Evolutionary conservation across 2,329 filamentous ascomycete genomes (phyloP), one percentile per base, ranked within the genome.

Genomic region (Colletotrichum simmondsii): DNA sequence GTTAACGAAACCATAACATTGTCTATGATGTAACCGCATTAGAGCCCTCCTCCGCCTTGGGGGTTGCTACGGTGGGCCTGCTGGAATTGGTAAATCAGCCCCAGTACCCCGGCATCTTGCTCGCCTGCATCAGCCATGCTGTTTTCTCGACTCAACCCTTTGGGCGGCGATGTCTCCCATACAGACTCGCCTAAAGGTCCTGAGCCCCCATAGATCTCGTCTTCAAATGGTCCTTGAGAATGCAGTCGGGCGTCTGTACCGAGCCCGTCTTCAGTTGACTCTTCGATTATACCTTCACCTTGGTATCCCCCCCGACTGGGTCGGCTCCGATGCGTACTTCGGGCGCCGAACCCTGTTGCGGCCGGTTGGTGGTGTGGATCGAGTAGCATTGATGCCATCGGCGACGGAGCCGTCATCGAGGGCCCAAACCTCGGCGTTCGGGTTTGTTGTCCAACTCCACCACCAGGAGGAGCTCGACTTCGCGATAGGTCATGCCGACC

Each of bases 361-460:
- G 87, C 85, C 6, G 93, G 93, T 73, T 95, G 93, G 74, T 95
- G 92, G 78, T 94, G 93, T 2, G 93, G 91, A 81, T 95, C 93
- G 2, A 95, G 85, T 2, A 95, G 85, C 75, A 94, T 89, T 1
- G 93, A 95, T 22, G 91, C 90, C 88, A 94, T 92, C 5, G 92
- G 92, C 11, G 91, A 93, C 5, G 88, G 84, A 62, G 86, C 83
- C n/a, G 86, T 82, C 65, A 88, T 81, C 3, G 80, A 80, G 68
- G 86, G 78, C 61, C 86, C 85, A 63, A 86, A 85, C 26, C 85
- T 84, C 5, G 86, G 83, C 4, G 85, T 85, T 58, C 83, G 82
- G 10, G 78, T 78, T 22, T 80, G 37, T 58, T 83, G 81, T 11
- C 75, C 79, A 30, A 81, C 78, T 35, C 80, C 77, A 4, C 78